A percentile compares a stretch with the other conserved stretches of the same genome.
phyloP scores from a whole-genome alignment of 495 filamentous ascomycete species.

The Aspergillus coremiiformis region DNA sequence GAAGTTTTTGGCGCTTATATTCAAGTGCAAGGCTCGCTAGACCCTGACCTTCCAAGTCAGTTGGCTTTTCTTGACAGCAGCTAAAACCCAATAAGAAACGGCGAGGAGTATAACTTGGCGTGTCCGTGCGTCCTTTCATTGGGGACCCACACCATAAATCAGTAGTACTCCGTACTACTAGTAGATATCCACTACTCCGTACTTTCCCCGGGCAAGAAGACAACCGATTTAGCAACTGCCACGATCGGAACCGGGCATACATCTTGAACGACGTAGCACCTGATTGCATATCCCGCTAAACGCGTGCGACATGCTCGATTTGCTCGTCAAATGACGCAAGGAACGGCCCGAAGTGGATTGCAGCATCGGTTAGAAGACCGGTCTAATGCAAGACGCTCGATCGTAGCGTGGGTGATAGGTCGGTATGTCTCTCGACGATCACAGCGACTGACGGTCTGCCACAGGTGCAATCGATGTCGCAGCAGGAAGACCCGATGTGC shows the following conservation, averaged over 20 bases:
- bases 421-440: not conserved
- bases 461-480: constrained; percentile 34
- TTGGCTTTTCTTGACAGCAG: no score
- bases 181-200: no score
- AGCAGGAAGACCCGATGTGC: constrained; percentile 30
- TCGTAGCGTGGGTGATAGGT: constrained; percentile 25
- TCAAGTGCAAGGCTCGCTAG: no score
- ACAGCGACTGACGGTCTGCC: not conserved
- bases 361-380: constrained; percentile 18
- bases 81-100: not conserved
- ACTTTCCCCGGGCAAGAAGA: not conserved
- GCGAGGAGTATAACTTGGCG: not conserved
- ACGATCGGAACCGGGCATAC: no score
- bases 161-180: no score
- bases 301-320: constrained; percentile 6
- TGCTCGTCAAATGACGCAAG: constrained; percentile 19
- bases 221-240: no score
- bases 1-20: no score
- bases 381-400: constrained; percentile 18
- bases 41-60: no score
- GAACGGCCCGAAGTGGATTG: constrained; percentile 12
- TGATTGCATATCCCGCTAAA: not conserved
- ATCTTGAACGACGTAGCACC: not conserved
- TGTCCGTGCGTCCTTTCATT: not conserved
- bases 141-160: not conserved